Base-by-base conservation (phyloP, 106 monocot genomes). In the Acorus gramineus region DNA sequence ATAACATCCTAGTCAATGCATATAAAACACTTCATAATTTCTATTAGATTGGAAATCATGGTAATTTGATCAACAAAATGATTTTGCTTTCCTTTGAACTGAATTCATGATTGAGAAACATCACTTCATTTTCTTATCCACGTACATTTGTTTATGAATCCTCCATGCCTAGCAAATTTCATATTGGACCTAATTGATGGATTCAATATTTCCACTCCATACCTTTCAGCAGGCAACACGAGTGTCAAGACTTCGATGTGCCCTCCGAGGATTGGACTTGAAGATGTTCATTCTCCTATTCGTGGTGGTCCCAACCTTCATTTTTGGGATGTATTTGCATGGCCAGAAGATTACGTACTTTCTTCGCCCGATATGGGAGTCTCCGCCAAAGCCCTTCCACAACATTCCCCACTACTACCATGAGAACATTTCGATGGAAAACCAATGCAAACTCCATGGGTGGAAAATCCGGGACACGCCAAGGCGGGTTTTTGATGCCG, bases 291-390 rank as follows among this genome's bases (percentile, higher is more conserved):
- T 93, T 8, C 68, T 84, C 46, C 76, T 89, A 3, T 65, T 89
- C 28, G 66, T 89, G 4, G 83, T 78, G 3, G 55, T 86, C 0
- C 93, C 93, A 0, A 46, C 71, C 5, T 69, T 79, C 42, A 63
- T 89, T 44, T 76, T 83, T 14, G 44, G 68, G 65, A 74, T 89
- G 48, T 80, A 86, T 46, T 50, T 86, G 3, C 89, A 93, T 47
- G 85, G 85, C 54, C 93, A 89, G 49, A 93, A 93, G 81, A 72
- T 89, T 68, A 86, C 85, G n/a, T 89, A 83, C 63, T 89, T 89
- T 58, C 84, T 92, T 13, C 71, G 92, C 9, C 92, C 92, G 2
- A 49, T 92, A 0, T 92, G 92, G 92, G 87, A 94, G 48, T 73
- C 71, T 10, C 89, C 94, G 2, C 94, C 94, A 3, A 86, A 80